Percentiles rank a stretch among this genome's conserved stretches.
Conservation (phyloP, 371 early-diverging fungal species). For the Mucor sp. region DNA sequence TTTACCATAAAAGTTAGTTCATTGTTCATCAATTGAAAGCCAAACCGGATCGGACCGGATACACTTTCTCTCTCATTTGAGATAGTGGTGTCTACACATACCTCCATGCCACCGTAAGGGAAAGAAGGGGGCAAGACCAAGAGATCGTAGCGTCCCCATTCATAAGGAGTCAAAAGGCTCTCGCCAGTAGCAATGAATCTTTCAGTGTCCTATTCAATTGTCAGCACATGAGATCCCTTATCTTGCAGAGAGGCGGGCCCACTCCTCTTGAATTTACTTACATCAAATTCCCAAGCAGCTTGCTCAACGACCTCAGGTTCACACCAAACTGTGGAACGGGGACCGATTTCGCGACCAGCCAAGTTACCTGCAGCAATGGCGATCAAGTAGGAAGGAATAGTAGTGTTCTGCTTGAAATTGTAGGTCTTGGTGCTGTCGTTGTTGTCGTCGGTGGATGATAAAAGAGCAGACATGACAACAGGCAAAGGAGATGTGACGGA, state of each 20-base stretch:
- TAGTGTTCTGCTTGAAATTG: constrained; percentile 72
- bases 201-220: constrained; percentile 71
- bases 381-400: constrained; percentile 91
- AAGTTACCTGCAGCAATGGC: constrained; percentile 93
- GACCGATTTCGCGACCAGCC: constrained; percentile 80
- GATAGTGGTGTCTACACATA: constrained; percentile 16
- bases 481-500: constrained; percentile 64
- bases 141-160: constrained; percentile 97
- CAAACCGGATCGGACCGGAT: constrained; percentile 21
- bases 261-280: constrained; percentile 12
- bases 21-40: background rate
- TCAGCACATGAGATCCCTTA: background rate
- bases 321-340: constrained; percentile 92
- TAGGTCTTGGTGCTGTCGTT: constrained; percentile 52
- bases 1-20: constrained; percentile 41
- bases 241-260: background rate
- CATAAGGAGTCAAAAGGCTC: constrained; percentile 85
- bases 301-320: constrained; percentile 92
- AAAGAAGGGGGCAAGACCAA: constrained; percentile 83
- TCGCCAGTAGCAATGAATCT: constrained; percentile 86
- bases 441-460: constrained; percentile 43
- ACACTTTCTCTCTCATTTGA: background rate
- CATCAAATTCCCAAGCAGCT: constrained; percentile 92
- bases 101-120: constrained; percentile 98
- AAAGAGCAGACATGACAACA: constrained; percentile 47